phyloP scores from a whole-genome alignment of 176 grass and related monocot species.

The Zoysia pacifica region DNA sequence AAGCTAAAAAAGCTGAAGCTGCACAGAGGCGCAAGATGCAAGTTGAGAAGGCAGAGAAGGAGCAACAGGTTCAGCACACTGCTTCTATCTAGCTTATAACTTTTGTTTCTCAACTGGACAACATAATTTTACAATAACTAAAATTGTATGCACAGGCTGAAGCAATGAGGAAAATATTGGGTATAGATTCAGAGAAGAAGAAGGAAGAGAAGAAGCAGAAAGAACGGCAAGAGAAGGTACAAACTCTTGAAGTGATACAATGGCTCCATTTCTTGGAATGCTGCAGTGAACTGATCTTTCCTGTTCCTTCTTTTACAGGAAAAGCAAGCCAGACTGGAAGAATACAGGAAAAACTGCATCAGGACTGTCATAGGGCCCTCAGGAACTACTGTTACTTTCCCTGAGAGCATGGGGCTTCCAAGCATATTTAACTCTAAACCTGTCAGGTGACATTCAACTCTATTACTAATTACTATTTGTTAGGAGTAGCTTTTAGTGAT shows the following conservation, averaged over 20 bases:
- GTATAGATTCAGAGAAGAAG: constrained; percentile 70
- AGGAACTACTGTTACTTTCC: constrained; percentile 68
- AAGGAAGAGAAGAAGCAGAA: constrained; percentile 74
- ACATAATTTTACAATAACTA: constrained; percentile 6
- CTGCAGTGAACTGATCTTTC: constrained; percentile 16
- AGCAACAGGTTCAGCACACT: constrained; percentile 70
- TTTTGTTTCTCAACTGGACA: background rate
- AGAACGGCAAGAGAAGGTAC: constrained; percentile 57
- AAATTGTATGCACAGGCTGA: constrained; percentile 49
- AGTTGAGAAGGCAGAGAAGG: constrained; percentile 89
- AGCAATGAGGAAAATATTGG: constrained; percentile 83
- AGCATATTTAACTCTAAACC: constrained; percentile 74
- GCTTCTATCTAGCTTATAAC: background rate
- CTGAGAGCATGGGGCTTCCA: constrained; percentile 64
- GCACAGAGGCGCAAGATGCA: constrained; percentile 98
- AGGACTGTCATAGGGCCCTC: constrained; percentile 55
- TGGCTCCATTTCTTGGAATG: constrained; percentile 1
- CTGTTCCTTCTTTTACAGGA: constrained; percentile 25
- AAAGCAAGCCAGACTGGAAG: constrained; percentile 49
- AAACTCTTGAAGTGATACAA: background rate
- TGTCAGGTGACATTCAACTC: constrained; percentile 44
- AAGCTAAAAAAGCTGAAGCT: constrained; percentile 84
- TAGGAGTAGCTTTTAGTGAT: background rate
- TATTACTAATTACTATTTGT: no score
- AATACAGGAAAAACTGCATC: constrained; percentile 56